Evolutionary conservation across 768 basidiomycete species (phyloP).

Genomic region (Galerina marginata): DNA sequence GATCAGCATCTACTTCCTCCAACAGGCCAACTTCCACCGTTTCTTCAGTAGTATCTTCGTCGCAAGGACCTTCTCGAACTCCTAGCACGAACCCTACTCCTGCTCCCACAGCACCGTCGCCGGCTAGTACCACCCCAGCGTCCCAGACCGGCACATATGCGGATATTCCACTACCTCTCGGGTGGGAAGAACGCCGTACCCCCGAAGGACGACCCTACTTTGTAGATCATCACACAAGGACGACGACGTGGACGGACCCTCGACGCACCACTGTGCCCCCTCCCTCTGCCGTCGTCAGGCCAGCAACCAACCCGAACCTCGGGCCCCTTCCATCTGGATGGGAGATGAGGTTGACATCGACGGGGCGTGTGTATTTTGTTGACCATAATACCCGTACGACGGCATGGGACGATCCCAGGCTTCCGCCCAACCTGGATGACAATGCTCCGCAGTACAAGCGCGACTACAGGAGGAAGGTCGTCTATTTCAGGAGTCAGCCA

Average conservation of each 20-base stretch:
- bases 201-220: conserved; percentile 81
- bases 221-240: conserved; percentile 78
- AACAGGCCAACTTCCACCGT: conserved; percentile 24
- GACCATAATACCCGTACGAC: conserved; percentile 92
- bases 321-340: conserved; percentile 90
- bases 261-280: conserved; percentile 60
- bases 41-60: conserved; percentile 8
- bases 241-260: conserved; percentile 93
- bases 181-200: conserved; percentile 92
- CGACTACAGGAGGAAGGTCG: conserved; percentile 89
- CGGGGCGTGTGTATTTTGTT: conserved; percentile 87
- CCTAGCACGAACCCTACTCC: conserved; percentile 30
- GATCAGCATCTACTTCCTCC: conserved; percentile 22
- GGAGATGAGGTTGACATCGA: conserved; percentile 93
- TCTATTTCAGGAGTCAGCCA: conserved; percentile 92
- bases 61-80: conserved; percentile 30
- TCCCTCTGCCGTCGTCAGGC: conserved; percentile 51
- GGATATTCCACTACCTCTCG: conserved; percentile 79
- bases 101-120: conserved; percentile 24
- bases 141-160: conserved; percentile 49
- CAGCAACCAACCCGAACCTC: conserved; percentile 61
- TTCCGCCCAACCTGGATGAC: conserved; percentile 82
- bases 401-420: conserved; percentile 91
- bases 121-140: conserved; percentile 27
- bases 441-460: conserved; percentile 96